phyloP scores from a whole-genome alignment of 2,329 filamentous ascomycete species.

The Botryotinia calthae region DNA sequence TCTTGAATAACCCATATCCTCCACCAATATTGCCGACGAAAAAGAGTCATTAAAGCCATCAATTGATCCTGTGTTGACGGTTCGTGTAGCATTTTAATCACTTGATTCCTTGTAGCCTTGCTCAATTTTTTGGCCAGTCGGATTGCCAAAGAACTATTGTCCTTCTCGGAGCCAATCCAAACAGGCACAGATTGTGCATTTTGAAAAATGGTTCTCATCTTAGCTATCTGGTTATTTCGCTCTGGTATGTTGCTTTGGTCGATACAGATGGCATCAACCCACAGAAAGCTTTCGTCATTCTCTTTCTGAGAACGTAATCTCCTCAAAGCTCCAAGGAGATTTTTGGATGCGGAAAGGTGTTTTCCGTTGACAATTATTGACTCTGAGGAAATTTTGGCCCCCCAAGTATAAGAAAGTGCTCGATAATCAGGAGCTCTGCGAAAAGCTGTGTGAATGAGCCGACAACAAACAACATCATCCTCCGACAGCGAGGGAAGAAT shows the following conservation, averaged over 20 bases:
- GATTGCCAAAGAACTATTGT: slow-evolving; percentile 24
- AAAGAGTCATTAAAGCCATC: slow-evolving; percentile 38
- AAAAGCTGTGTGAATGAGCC: slow-evolving; percentile 28
- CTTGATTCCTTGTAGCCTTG: slow-evolving; percentile 20
- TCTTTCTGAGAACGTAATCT: slow-evolving; percentile 25
- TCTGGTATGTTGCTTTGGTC: slow-evolving; percentile 31
- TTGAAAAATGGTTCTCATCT: slow-evolving; percentile 33
- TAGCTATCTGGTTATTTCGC: slow-evolving; percentile 27
- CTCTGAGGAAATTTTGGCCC: slow-evolving; percentile 9
- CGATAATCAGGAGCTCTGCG: slow-evolving; percentile 28
- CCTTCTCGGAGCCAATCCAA: slow-evolving; percentile 28
- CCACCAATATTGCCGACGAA: slow-evolving; percentile 43
- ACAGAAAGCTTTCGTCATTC: slow-evolving; percentile 25
- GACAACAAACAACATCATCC: slow-evolving; percentile 20
- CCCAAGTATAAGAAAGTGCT: slow-evolving; percentile 35
- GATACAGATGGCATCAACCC: slow-evolving; percentile 35
- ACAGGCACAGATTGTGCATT: slow-evolving; percentile 29
- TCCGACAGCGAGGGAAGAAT: slow-evolving; percentile 20
- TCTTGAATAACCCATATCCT: slow-evolving; percentile 47
- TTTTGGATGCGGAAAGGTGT: slow-evolving; percentile 25
- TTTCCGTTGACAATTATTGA: slow-evolving; percentile 25
- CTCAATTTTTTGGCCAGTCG: slow-evolving; percentile 27
- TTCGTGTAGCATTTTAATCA: slow-evolving; percentile 23
- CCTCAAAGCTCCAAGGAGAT: slow-evolving; percentile 29
- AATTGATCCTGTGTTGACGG: slow-evolving; percentile 29